Evolutionary conservation across 2,329 filamentous ascomycete genomes (phyloP), one percentile per base, ranked within the genome.

Genomic region (Simplicillium aogashimaense): DNA sequence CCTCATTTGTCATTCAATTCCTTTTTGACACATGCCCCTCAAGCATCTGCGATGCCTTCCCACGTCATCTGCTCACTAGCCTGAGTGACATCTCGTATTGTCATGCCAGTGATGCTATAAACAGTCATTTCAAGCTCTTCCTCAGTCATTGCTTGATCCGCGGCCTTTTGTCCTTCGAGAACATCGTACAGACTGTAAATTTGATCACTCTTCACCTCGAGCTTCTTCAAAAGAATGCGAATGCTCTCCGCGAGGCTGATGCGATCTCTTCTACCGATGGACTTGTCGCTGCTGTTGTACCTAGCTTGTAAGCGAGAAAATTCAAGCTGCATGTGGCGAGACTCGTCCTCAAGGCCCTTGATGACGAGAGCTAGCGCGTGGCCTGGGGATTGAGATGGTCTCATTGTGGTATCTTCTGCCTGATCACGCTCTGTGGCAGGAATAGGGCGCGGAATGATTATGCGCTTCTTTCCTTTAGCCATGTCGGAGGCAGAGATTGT

Each of bases 171-270:
- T 6, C 82, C 85, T 59, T 90, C 86, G 1, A 92, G 68, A 1
- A 92, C 86, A 56, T 94, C 87, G 50, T 89, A 86, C 12, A 94
- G 67, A 33, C 77, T 74, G 61, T 94, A 94, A 33, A 94, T 80
- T 58, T 89, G 83, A 45, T 85, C 81, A 18, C 79, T 78, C 60
- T 89, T 87, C 52, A 74, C 70, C 52, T 88, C 82, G 17, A 87
- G 74, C 39, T 74, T 70, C 45, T 70, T 70, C 33, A 83, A 64
- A 15, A 87, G 53, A 16, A 65, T 65, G 45, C 78, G 70, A 29
- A 90, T 81, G 41, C 72, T 73, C 20, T 66, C 67, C 20, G 75
- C 72, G 40, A 88, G 59, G 4, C 64, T 61, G 45, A 78, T 73
- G 44, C 85, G 75, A 50, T 80, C 75, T 29, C 77, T 73, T 47